Evolutionary conservation across 176 grass and related monocot species (phyloP).

Genomic region (Leersia perrieri): DNA sequence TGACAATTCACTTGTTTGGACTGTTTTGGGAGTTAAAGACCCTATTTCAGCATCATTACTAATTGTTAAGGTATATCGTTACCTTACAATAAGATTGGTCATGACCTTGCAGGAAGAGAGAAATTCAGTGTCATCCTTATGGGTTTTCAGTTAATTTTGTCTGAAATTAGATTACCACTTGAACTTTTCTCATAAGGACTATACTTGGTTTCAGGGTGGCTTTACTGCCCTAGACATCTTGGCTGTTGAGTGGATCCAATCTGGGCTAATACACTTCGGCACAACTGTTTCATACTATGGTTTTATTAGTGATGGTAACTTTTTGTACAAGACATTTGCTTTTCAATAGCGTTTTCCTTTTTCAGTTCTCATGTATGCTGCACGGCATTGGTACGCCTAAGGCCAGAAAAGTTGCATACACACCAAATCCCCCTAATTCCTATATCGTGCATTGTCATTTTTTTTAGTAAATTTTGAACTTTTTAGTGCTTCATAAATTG

Average conservation of each 20-base stretch:
- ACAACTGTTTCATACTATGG: slow-evolving; percentile 98
- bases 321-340: slow-evolving; percentile 8
- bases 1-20: slow-evolving; percentile 98
- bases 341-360: slow-evolving; percentile 1
- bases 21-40: slow-evolving; percentile 92
- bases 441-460: slow-evolving; percentile 7
- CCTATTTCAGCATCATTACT: slow-evolving; percentile 91
- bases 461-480: not conserved
- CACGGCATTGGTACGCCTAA: not conserved
- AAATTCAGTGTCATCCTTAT: not conserved
- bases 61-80: slow-evolving; percentile 75
- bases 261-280: slow-evolving; percentile 75
- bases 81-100: not conserved
- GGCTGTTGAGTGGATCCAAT: slow-evolving; percentile 87
- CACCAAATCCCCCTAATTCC: not conserved
- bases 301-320: slow-evolving; percentile 95
- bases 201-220: slow-evolving; percentile 64
- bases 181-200: slow-evolving; percentile 19
- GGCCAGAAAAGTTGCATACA: not conserved
- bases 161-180: slow-evolving; percentile 5
- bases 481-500: not conserved
- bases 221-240: slow-evolving; percentile 75
- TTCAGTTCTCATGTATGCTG: not conserved
- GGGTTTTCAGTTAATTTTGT: not conserved
- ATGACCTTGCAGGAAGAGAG: not conserved